Evolutionary conservation across 441 rosid genomes (phyloP).

Genomic region (Sinapis alba): DNA sequence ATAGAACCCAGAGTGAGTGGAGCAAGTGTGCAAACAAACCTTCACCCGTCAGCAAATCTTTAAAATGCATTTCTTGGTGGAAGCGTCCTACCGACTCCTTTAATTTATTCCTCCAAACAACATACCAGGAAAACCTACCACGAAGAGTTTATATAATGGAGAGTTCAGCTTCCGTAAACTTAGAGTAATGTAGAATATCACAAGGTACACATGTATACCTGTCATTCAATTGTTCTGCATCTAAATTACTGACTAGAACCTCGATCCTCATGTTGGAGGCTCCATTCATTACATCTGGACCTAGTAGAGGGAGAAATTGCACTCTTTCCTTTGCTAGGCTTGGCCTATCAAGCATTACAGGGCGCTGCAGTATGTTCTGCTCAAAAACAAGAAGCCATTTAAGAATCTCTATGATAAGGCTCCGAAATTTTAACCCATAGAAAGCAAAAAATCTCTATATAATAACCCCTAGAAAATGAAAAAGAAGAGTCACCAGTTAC

Average conservation of each 20-base stretch:
- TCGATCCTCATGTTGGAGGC: slow-evolving; percentile 45
- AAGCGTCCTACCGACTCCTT: slow-evolving; percentile 42
- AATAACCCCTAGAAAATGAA: not conserved
- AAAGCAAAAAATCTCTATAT: not conserved
- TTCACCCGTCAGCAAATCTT: slow-evolving; percentile 43
- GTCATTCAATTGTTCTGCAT: slow-evolving; percentile 48
- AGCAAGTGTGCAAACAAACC: slow-evolving; percentile 45
- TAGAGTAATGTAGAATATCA: slow-evolving; percentile 5
- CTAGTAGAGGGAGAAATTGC: slow-evolving; percentile 45
- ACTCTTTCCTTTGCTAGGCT: slow-evolving; percentile 52
- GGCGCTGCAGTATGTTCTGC: slow-evolving; percentile 77
- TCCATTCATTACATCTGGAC: slow-evolving; percentile 43
- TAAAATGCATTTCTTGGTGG: slow-evolving; percentile 41
- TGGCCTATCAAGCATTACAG: slow-evolving; percentile 70
- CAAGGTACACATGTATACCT: slow-evolving; percentile 50
- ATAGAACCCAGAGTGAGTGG: slow-evolving; percentile 10
- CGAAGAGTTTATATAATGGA: slow-evolving; percentile 29
- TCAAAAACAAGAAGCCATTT: slow-evolving; percentile 30
- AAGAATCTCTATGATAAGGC: slow-evolving; percentile 7
- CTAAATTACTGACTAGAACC: slow-evolving; percentile 45
- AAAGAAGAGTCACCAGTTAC: slow-evolving; percentile 38
- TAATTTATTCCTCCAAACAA: slow-evolving; percentile 58
- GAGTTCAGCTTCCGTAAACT: slow-evolving; percentile 19
- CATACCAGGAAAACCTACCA: slow-evolving; percentile 65
- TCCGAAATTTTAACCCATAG: not conserved